These are phyloP conservation scores for Endocladia muricata DNA, from an alignment of 31 red algal genomes.

Conservation along the genomic window DNA sequence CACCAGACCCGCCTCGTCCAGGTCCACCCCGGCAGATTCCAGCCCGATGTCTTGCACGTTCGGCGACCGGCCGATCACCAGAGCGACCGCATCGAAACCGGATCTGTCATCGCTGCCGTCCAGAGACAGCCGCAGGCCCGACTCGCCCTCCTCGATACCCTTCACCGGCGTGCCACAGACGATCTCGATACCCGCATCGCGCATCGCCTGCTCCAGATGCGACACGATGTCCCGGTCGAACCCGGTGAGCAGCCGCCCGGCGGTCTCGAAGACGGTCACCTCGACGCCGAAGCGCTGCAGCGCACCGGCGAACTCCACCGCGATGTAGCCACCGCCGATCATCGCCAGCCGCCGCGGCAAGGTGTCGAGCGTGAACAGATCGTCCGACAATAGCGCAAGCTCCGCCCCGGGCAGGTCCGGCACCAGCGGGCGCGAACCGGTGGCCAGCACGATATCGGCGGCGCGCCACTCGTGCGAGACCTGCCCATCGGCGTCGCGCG, in stretches of 20 bases:
- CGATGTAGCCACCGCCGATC: conserved; percentile 99
- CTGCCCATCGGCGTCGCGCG: conserved; percentile 39
- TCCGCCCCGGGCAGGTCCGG: conserved; percentile 85
- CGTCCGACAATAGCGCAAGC: conserved; percentile 92
- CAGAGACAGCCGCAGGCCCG: conserved; percentile 58
- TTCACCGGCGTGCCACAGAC: conserved; percentile 91
- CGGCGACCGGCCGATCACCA: conserved; percentile 90
- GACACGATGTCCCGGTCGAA: conserved; percentile 94
- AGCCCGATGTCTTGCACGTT: conserved; percentile 84
- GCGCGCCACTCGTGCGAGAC: conserved; percentile 50
- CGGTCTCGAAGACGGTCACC: conserved; percentile 97
- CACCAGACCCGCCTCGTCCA: conserved; percentile 88
- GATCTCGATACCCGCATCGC: conserved; percentile 73
- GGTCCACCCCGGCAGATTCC: conserved; percentile 69
- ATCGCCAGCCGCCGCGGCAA: conserved; percentile 98
- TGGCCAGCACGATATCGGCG: conserved; percentile 88
- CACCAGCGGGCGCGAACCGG: conserved; percentile 88
- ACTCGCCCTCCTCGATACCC: conserved; percentile 90
- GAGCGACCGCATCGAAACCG: conserved; percentile 92
- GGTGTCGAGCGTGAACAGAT: conserved; percentile 87
- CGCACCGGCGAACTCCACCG: conserved; percentile 95
- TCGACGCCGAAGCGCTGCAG: conserved; percentile 91
- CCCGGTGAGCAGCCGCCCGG: conserved; percentile 90
- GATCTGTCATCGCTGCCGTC: conserved; percentile 75
- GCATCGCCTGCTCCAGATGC: conserved; percentile 76